Evolutionary conservation across 2,329 filamentous ascomycete species (phyloP).

Genomic region (Diaporthe longicolla): DNA sequence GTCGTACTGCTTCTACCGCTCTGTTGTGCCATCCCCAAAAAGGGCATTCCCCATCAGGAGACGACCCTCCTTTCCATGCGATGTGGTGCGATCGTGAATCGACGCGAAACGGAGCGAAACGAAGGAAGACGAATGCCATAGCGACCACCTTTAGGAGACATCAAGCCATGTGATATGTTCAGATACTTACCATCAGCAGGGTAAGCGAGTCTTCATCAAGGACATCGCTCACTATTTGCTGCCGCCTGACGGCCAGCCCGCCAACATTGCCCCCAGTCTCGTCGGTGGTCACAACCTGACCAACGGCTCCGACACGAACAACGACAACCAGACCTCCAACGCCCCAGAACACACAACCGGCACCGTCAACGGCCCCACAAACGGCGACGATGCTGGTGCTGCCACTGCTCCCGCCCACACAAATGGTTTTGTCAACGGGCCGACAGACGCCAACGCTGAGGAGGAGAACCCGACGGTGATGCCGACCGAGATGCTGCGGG

Average conservation of each 20-base stretch:
- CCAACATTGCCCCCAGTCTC: conserved; percentile 85
- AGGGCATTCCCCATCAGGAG: not conserved
- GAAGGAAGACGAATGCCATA: conserved; percentile 19
- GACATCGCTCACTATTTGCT: conserved; percentile 96
- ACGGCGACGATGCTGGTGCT: conserved; percentile 41
- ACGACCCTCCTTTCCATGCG: not conserved
- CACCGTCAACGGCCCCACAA: conserved; percentile 49
- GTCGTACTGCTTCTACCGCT: conserved; percentile 35
- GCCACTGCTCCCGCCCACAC: conserved; percentile 45
- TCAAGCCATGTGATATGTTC: not conserved
- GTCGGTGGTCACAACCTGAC: conserved; percentile 64
- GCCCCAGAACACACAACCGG: conserved; percentile 47
- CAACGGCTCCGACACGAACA: conserved; percentile 39
- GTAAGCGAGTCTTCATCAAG: conserved; percentile 96
- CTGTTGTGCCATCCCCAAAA: conserved; percentile 45
- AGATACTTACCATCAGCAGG: conserved; percentile 62
- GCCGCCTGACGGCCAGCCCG: conserved; percentile 77
- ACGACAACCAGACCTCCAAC: conserved; percentile 30
- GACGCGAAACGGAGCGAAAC: conserved; percentile 6
- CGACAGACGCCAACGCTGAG: conserved; percentile 60
- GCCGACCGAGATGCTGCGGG: conserved; percentile 78
- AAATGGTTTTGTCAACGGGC: conserved; percentile 49
- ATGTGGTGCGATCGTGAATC: not conserved
- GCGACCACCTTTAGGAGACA: not conserved
- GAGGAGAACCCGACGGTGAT: conserved; percentile 87